Evolutionary conservation across 805 yeast genomes (phyloP).

Genomic region (Kodamaea sagamina): DNA sequence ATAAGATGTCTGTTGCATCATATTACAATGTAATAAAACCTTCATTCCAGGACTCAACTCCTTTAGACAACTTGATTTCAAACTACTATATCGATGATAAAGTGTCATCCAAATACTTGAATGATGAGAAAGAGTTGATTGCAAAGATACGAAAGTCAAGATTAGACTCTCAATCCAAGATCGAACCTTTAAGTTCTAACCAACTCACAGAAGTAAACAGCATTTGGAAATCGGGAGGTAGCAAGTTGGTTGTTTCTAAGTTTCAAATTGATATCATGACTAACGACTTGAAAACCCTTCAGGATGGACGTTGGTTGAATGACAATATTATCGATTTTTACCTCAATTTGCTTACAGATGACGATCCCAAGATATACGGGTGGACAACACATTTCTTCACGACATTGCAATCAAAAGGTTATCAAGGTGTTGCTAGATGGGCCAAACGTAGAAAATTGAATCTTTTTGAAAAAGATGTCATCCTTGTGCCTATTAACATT

Average conservation of each 20-base stretch:
- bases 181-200: slow-evolving; percentile 26
- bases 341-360: slow-evolving; percentile 53
- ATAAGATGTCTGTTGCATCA: slow-evolving; percentile 15
- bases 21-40: slow-evolving; percentile 28
- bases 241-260: slow-evolving; percentile 31
- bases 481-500: slow-evolving; percentile 85
- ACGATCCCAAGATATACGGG: slow-evolving; percentile 51
- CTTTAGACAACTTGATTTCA: slow-evolving; percentile 23
- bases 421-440: slow-evolving; percentile 81
- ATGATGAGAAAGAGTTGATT: slow-evolving; percentile 11
- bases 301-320: slow-evolving; percentile 80
- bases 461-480: slow-evolving; percentile 60
- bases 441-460: slow-evolving; percentile 72
- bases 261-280: slow-evolving; percentile 60
- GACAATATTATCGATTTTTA: slow-evolving; percentile 89
- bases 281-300: slow-evolving; percentile 70
- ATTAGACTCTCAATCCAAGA: slow-evolving; percentile 8
- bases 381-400: slow-evolving; percentile 91
- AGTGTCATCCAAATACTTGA: slow-evolving; percentile 16
- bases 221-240: slow-evolving; percentile 30
- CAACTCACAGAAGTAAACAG: slow-evolving; percentile 36
- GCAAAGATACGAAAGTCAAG: slow-evolving; percentile 9
- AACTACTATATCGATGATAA: slow-evolving; percentile 15
- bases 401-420: slow-evolving; percentile 69
- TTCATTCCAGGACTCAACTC: slow-evolving; percentile 26